These are phyloP conservation scores for Immersiella caudata DNA, from an alignment of 495 filamentous ascomycete genomes.

Conservation along the genomic window DNA sequence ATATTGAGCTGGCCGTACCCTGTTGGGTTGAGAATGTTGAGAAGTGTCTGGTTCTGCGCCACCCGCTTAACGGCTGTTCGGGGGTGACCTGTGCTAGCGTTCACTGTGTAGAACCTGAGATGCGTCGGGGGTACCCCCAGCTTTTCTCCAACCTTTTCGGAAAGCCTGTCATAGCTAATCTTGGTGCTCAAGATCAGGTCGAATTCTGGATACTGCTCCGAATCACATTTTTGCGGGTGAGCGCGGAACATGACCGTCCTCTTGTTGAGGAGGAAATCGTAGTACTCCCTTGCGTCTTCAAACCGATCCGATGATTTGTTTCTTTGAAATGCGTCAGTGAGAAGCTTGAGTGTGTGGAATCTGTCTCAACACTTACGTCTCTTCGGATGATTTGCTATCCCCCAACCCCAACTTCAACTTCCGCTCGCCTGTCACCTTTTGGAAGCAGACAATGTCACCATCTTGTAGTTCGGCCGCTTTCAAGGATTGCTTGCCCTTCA, in stretches of 20 bases:
- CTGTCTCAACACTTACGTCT: constrained; percentile 35
- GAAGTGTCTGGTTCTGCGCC: constrained; percentile 61
- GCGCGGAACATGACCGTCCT: constrained; percentile 70
- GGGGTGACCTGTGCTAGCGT: constrained; percentile 69
- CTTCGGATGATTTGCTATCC: constrained; percentile 33
- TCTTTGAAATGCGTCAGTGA: constrained; percentile 21
- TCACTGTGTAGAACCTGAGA: constrained; percentile 84
- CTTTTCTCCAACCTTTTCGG: constrained; percentile 71
- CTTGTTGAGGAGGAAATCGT: constrained; percentile 88
- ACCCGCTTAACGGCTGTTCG: constrained; percentile 73
- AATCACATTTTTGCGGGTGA: constrained; percentile 52
- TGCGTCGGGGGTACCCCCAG: constrained; percentile 75
- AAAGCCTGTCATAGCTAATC: constrained; percentile 86
- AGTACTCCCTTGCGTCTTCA: constrained; percentile 78
- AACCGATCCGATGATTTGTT: constrained; percentile 43
- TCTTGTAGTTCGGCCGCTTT: constrained; percentile 93
- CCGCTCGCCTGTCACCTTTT: constrained; percentile 56
- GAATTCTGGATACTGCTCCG: constrained; percentile 60
- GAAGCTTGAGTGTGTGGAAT: constrained; percentile 45
- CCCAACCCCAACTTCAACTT: constrained; percentile 41
- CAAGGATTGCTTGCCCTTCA: constrained; percentile 88
- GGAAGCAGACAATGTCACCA: constrained; percentile 96
- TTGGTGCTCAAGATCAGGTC: constrained; percentile 77
- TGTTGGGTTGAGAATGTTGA: constrained; percentile 69
- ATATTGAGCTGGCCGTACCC: constrained; percentile 54